phyloP scores from a whole-genome alignment of 257 asterid species.

The Rhazya stricta region DNA sequence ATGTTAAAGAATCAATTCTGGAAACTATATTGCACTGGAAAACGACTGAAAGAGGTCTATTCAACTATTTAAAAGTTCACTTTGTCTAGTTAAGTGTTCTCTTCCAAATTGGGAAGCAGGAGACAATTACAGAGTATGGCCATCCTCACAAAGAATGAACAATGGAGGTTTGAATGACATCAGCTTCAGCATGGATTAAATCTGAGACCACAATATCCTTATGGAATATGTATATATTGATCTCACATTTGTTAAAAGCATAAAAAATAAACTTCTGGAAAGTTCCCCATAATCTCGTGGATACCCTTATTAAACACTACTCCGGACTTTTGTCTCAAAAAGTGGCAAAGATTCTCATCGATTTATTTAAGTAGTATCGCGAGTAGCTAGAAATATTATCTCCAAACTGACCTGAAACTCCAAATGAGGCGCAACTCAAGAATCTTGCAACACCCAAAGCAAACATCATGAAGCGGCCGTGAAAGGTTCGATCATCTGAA shows the following conservation, averaged over 20 bases:
- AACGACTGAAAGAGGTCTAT: not conserved
- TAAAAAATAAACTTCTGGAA: not conserved
- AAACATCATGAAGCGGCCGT: slow-evolving; percentile 87
- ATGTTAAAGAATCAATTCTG: not conserved
- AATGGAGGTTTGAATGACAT: too few relatives aligned
- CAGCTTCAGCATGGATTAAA: not conserved
- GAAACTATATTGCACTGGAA: not conserved
- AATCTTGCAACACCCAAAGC: slow-evolving; percentile 86
- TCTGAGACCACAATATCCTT: not conserved
- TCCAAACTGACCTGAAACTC: slow-evolving; percentile 59
- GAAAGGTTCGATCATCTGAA: slow-evolving; percentile 85
- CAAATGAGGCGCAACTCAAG: slow-evolving; percentile 92
- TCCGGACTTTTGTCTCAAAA: too few relatives aligned
- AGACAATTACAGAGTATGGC: not conserved
- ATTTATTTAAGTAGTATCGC: not conserved
- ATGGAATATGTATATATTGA: not conserved
- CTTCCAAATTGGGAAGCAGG: not conserved
- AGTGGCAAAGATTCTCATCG: not conserved
- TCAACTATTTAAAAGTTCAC: not conserved
- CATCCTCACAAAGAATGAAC: not conserved
- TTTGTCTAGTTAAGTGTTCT: too few relatives aligned
- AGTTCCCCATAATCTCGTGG: not conserved
- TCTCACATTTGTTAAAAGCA: not conserved
- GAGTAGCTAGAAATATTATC: not conserved
- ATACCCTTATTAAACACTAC: too few relatives aligned